These are phyloP conservation scores for Dryadomyces quercivorus DNA, from an alignment of 2,329 filamentous ascomycete species.

Conservation along the genomic window DNA sequence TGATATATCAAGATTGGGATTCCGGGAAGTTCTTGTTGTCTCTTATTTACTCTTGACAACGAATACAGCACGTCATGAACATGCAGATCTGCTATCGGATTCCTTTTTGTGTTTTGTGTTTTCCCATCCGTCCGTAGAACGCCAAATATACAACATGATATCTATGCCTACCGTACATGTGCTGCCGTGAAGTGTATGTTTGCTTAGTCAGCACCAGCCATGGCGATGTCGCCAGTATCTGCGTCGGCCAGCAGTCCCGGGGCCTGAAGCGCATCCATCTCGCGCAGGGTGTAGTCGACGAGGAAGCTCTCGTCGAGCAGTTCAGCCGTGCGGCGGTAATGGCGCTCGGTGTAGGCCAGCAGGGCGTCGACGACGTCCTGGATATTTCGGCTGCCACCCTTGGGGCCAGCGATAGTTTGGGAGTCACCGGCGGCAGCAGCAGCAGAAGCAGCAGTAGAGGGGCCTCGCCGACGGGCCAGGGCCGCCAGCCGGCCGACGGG, in stretches of 20 bases:
- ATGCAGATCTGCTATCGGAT: neutral
- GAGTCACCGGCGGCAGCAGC: slow-evolving; percentile 12
- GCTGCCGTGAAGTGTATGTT: too few species aligned
- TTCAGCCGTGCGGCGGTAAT: slow-evolving; percentile 83
- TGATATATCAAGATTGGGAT: neutral
- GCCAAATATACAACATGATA: neutral
- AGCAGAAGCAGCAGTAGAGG: slow-evolving; percentile 16
- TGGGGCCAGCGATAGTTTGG: slow-evolving; percentile 19
- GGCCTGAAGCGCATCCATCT: slow-evolving; percentile 67
- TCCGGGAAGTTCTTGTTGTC: neutral
- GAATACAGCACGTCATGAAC: too few species aligned
- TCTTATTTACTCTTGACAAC: neutral
- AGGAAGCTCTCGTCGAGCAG: slow-evolving; percentile 89
- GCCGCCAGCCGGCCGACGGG: slow-evolving; percentile 65
- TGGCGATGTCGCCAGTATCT: slow-evolving; percentile 12
- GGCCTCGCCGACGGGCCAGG: slow-evolving; percentile 40
- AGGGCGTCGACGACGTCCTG: slow-evolving; percentile 82
- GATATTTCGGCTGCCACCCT: slow-evolving; percentile 41
- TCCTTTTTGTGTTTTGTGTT: neutral
- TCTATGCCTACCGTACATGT: too few species aligned
- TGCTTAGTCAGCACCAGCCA: slow-evolving; percentile 7
- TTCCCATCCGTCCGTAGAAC: neutral
- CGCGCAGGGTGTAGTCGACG: slow-evolving; percentile 80
- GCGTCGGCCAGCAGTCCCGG: slow-evolving; percentile 12
- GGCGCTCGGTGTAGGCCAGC: slow-evolving; percentile 80